These are phyloP conservation scores for Penstemon newberryi DNA, from an alignment of 257 asterid genomes.

Conservation along the genomic window DNA sequence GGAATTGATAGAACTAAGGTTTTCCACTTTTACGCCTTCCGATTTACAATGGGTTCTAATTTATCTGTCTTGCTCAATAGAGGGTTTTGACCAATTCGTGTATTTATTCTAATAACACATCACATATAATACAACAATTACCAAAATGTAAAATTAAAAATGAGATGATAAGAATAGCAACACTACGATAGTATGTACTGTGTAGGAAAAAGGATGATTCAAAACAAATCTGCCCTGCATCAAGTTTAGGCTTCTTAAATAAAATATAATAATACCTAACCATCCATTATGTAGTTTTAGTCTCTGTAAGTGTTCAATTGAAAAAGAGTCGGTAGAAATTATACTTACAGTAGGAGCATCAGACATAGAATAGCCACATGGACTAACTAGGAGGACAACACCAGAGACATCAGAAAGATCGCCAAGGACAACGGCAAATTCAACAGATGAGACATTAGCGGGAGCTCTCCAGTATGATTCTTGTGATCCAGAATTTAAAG, in stretches of 20 bases:
- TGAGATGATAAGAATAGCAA: background rate
- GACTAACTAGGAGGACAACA: slow-evolving; percentile 80
- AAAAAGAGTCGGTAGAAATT: slow-evolving; percentile 24
- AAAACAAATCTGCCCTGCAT: too few species aligned
- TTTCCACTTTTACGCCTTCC: slow-evolving; percentile 7
- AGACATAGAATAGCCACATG: slow-evolving; percentile 85
- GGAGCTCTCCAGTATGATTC: slow-evolving; percentile 96
- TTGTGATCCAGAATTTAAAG: slow-evolving; percentile 62
- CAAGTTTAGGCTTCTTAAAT: slow-evolving; percentile 2
- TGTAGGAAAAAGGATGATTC: background rate
- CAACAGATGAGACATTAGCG: slow-evolving; percentile 66
- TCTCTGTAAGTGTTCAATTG: slow-evolving; percentile 18
- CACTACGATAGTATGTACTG: background rate
- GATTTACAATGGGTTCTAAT: slow-evolving; percentile 1
- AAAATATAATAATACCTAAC: slow-evolving; percentile 22
- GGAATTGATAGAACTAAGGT: background rate
- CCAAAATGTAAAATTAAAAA: slow-evolving; percentile 1
- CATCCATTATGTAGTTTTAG: slow-evolving; percentile 15
- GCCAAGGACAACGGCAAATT: slow-evolving; percentile 74
- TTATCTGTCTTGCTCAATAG: background rate
- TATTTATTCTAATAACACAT: background rate
- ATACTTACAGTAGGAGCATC: slow-evolving; percentile 93
- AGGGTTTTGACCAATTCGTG: background rate
- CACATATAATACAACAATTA: background rate
- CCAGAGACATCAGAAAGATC: slow-evolving; percentile 88